Percentiles rank a stretch among this genome's conserved stretches.
phyloP scores from a whole-genome alignment of 2,329 filamentous ascomycete genomes.

The Escovopsis sp. region DNA sequence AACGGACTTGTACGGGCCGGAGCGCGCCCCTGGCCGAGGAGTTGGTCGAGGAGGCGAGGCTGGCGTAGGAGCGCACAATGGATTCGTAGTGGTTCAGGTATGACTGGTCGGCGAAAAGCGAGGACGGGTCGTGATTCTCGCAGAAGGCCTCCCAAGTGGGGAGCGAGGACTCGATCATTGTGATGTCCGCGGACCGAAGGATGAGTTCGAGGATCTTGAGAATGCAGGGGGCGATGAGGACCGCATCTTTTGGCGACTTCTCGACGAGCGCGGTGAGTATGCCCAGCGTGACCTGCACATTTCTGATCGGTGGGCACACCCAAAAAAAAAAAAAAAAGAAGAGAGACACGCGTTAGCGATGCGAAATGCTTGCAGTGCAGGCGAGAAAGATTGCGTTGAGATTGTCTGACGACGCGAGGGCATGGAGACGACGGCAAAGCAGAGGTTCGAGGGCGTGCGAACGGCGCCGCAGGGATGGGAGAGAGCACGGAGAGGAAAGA shows the following conservation, averaged over 20 bases:
- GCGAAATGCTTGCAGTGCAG: no score
- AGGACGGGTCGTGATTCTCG: constrained; percentile 71
- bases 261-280: constrained; percentile 86
- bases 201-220: constrained; percentile 74
- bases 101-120: constrained; percentile 69
- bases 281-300: constrained; percentile 87
- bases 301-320: constrained; percentile 37
- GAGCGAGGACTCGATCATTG: constrained; percentile 81
- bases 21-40: constrained; percentile 39
- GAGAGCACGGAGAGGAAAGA: no score
- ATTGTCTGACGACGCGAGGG: no score
- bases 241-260: constrained; percentile 78
- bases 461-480: constrained; percentile 2
- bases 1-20: constrained; percentile 62
- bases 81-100: constrained; percentile 73
- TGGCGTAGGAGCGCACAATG: constrained; percentile 64
- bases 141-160: constrained; percentile 81
- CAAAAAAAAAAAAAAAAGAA: no score
- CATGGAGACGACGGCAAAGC: background rate
- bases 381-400: no score
- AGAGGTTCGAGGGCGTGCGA: constrained; percentile 4
- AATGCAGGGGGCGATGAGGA: constrained; percentile 72
- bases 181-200: constrained; percentile 72
- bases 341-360: no score
- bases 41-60: constrained; percentile 54